phyloP scores from a whole-genome alignment of 2,329 filamentous ascomycete species.

The Hansfordia pulvinata region DNA sequence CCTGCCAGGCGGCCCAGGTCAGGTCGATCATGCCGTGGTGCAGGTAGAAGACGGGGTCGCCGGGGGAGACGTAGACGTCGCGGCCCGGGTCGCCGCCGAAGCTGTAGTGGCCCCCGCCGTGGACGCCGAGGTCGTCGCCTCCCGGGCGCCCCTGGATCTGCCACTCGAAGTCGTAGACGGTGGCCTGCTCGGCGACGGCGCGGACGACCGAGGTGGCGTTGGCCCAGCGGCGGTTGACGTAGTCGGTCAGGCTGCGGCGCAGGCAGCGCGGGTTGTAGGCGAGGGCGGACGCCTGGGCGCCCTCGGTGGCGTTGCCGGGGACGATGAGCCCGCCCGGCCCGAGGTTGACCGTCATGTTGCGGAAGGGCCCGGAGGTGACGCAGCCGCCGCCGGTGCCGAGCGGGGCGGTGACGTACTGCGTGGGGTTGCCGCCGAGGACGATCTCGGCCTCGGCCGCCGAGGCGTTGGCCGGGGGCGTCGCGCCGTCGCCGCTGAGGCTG shows the following conservation, averaged over 20 bases:
- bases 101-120: conserved; percentile 14
- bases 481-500: conserved; percentile 24
- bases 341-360: neutral
- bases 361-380: conserved; percentile 19
- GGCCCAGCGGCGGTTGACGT: neutral
- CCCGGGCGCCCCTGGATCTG: conserved; percentile 21
- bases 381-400: conserved; percentile 22
- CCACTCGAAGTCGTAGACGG: conserved; percentile 17
- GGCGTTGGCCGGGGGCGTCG: conserved; percentile 12
- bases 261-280: conserved; percentile 1
- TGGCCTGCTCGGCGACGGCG: neutral
- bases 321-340: neutral
- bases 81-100: conserved; percentile 14
- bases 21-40: conserved; percentile 2
- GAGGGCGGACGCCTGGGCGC: conserved; percentile 11
- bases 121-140: conserved; percentile 12
- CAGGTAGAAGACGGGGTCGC: conserved; percentile 7
- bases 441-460: conserved; percentile 8
- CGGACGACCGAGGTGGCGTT: too few relatives aligned
- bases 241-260: neutral
- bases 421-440: too few relatives aligned
- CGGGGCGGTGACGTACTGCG: conserved; percentile 12
- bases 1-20: conserved; percentile 6
- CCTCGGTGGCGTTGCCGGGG: neutral
- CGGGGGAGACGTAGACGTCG: conserved; percentile 7